Conservation (phyloP, 768 basidiomycete species). For the Russula virescens region DNA sequence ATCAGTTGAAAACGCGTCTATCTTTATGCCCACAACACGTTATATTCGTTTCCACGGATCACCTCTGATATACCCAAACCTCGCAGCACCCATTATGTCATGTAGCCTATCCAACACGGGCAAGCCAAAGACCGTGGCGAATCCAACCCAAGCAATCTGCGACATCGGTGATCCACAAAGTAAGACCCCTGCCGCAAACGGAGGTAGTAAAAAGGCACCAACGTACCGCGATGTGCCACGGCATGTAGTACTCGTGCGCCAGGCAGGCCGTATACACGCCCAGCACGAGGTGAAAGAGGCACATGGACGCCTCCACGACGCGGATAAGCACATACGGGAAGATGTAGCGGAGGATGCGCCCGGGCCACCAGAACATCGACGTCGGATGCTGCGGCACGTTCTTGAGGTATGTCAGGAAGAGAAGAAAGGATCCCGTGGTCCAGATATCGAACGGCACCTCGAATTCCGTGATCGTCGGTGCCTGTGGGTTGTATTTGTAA, state of each 20-base stretch:
- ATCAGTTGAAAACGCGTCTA: no score
- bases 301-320: slow-evolving; percentile 32
- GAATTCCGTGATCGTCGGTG: slow-evolving; percentile 58
- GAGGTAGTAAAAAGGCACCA: neutral
- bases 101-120: slow-evolving; percentile 41
- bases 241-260: slow-evolving; percentile 48
- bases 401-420: slow-evolving; percentile 33
- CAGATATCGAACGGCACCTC: slow-evolving; percentile 35
- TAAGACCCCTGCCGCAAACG: neutral
- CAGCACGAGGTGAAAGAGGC: slow-evolving; percentile 43
- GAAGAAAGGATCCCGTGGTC: slow-evolving; percentile 28
- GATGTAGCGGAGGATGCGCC: slow-evolving; percentile 32
- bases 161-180: neutral
- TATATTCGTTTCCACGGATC: no score
- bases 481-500: no score
- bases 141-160: slow-evolving; percentile 49
- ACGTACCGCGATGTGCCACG: slow-evolving; percentile 37
- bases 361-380: slow-evolving; percentile 28
- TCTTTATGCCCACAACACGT: no score
- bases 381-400: slow-evolving; percentile 26
- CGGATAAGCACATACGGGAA: slow-evolving; percentile 30
- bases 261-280: slow-evolving; percentile 43
- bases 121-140: slow-evolving; percentile 49
- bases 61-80: no score
- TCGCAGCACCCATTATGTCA: no score